Percentiles rank a stretch among this genome's conserved stretches.
phyloP scores from a whole-genome alignment of 2,329 filamentous ascomycete species.

The Ophidiomyces ophidiicola region DNA sequence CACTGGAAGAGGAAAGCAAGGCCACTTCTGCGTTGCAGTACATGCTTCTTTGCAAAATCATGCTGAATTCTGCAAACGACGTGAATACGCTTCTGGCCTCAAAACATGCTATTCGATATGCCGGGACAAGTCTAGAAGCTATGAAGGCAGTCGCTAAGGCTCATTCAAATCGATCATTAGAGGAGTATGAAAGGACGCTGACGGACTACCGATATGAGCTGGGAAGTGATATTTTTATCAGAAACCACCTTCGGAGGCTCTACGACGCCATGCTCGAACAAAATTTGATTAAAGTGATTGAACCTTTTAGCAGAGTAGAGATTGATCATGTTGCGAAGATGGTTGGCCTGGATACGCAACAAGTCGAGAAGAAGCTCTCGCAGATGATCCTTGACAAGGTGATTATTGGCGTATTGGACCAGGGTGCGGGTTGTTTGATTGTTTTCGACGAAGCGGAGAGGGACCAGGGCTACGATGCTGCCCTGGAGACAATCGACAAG shows the following conservation, averaged over 20 bases:
- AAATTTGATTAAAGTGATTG: slow-evolving; percentile 98
- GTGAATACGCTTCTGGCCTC: slow-evolving; percentile 89
- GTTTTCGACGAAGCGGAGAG: slow-evolving; percentile 91
- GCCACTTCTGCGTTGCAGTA: slow-evolving; percentile 98
- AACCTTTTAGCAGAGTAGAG: slow-evolving; percentile 94
- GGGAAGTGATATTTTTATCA: slow-evolving; percentile 88
- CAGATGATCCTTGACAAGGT: slow-evolving; percentile 99
- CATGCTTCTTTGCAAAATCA: slow-evolving; percentile 99
- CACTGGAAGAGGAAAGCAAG: slow-evolving; percentile 73
- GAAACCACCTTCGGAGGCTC: slow-evolving; percentile 84
- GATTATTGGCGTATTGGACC: slow-evolving; percentile 92
- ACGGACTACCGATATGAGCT: slow-evolving; percentile 86
- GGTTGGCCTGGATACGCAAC: slow-evolving; percentile 88
- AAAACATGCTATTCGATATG: slow-evolving; percentile 94
- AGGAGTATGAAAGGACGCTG: slow-evolving; percentile 91
- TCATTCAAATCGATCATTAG: slow-evolving; percentile 86
- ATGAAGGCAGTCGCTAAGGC: slow-evolving; percentile 98
- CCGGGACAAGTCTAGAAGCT: slow-evolving; percentile 86
- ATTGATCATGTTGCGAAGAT: slow-evolving; percentile 95
- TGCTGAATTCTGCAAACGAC: slow-evolving; percentile 94
- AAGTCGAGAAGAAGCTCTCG: slow-evolving; percentile 94
- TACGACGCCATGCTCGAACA: slow-evolving; percentile 99
- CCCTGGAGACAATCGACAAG: slow-evolving; percentile 91
- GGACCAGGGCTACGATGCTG: slow-evolving; percentile 88
- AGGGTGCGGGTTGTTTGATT: slow-evolving; percentile 93